Evolutionary conservation across 148 eudicot genomes (phyloP).

Genomic region (Diospyros kaki): DNA sequence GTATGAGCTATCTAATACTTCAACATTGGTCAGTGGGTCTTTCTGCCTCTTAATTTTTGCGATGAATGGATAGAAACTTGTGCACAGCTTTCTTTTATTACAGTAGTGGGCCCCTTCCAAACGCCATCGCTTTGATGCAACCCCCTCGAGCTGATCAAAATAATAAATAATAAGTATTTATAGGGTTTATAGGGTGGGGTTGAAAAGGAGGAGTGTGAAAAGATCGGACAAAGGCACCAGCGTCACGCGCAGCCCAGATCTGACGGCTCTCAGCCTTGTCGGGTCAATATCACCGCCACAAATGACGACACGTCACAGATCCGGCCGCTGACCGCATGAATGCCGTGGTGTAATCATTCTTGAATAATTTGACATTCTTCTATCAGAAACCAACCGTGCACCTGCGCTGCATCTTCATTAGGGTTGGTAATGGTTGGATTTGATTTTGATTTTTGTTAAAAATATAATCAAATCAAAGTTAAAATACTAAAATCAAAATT

Average conservation of each 20-base stretch:
- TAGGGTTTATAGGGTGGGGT: conserved; percentile 22
- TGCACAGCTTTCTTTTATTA: background rate
- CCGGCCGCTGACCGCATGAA: conserved; percentile 17
- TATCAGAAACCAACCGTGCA: background rate
- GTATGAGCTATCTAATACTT: too few relatives aligned
- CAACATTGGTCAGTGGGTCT: too few relatives aligned
- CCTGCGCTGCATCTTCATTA: background rate
- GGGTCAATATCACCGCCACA: background rate
- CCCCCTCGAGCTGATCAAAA: conserved; percentile 45
- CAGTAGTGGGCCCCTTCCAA: background rate
- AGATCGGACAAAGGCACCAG: conserved; percentile 1
- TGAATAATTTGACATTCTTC: conserved; percentile 44
- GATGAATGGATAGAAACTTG: too few relatives aligned
- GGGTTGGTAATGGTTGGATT: too few relatives aligned
- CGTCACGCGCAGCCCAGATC: conserved; percentile 17
- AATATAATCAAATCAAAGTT: too few relatives aligned
- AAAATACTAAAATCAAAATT: too few relatives aligned
- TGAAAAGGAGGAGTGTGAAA: conserved; percentile 43
- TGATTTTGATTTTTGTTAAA: too few relatives aligned
- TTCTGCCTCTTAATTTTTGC: too few relatives aligned
- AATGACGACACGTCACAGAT: conserved; percentile 20
- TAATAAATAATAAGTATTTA: background rate
- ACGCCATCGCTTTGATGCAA: conserved; percentile 32
- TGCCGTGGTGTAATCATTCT: conserved; percentile 38
- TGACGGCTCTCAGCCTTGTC: conserved; percentile 10